A percentile compares a stretch with the other conserved stretches of the same genome.
Conservation (phyloP, 257 asterid species). For the Nicotiana benthamiana region DNA sequence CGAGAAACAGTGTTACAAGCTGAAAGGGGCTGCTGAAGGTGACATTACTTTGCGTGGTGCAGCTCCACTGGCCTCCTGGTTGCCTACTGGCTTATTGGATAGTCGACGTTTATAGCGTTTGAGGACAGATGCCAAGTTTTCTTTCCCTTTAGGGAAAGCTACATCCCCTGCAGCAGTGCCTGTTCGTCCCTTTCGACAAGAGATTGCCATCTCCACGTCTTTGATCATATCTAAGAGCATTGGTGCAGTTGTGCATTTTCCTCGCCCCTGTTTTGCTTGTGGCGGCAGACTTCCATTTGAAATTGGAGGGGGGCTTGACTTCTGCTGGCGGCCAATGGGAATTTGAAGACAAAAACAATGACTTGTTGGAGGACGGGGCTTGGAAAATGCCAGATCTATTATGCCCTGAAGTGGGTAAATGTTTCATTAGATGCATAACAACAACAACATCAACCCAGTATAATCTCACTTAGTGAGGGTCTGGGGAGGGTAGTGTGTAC, state of each 20-base stretch:
- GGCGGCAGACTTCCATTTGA: constrained; percentile 48
- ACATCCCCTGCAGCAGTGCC: constrained; percentile 99
- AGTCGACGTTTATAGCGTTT: constrained; percentile 87
- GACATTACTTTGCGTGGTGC: constrained; percentile 27
- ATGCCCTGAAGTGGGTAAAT: constrained; percentile 51
- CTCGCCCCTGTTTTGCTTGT: constrained; percentile 44
- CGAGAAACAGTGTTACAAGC: constrained; percentile 24
- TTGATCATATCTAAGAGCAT: constrained; percentile 61
- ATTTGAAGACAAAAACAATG: constrained; percentile 95
- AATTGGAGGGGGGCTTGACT: constrained; percentile 41
- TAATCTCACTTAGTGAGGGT: no score
- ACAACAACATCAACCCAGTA: no score
- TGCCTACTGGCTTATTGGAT: constrained; percentile 48
- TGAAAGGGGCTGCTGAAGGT: constrained; percentile 20
- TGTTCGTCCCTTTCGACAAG: constrained; percentile 88
- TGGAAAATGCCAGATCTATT: constrained; percentile 66
- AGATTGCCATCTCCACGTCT: constrained; percentile 74
- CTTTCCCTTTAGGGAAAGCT: constrained; percentile 95
- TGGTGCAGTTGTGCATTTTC: constrained; percentile 75
- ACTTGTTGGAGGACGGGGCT: constrained; percentile 52
- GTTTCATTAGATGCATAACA: background rate
- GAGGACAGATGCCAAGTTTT: constrained; percentile 78
- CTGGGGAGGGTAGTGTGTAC: no score
- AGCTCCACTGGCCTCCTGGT: constrained; percentile 27
- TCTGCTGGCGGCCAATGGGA: constrained; percentile 63